These are phyloP conservation scores for Escovopsis sp. DNA, from an alignment of 2,329 filamentous ascomycete genomes.

Conservation along the genomic window DNA sequence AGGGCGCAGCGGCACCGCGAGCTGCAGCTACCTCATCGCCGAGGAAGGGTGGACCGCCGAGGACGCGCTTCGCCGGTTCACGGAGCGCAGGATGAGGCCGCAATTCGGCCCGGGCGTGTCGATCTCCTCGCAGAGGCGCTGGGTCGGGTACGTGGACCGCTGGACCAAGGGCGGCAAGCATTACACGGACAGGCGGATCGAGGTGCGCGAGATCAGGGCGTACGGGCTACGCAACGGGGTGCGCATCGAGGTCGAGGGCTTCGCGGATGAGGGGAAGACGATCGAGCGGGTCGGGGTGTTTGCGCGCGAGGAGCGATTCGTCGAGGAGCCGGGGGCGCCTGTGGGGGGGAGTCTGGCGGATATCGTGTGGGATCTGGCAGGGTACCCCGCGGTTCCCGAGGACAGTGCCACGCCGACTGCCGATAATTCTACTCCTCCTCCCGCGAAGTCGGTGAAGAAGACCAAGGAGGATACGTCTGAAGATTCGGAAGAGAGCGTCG, in stretches of 20 bases:
- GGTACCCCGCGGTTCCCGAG: conserved; percentile 15
- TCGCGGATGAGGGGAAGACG: conserved; percentile 71
- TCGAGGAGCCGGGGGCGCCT: conserved; percentile 44
- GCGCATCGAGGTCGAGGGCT: conserved; percentile 74
- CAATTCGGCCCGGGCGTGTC: conserved; percentile 80
- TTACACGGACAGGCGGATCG: conserved; percentile 69
- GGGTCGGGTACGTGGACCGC: conserved; percentile 74
- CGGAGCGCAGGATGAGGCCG: conserved; percentile 73
- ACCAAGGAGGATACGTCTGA: neutral
- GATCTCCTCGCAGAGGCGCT: conserved; percentile 83
- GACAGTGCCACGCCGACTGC: too few species aligned
- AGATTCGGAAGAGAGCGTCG: neutral
- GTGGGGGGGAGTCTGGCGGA: conserved; percentile 33
- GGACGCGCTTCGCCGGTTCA: conserved; percentile 44
- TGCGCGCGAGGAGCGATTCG: conserved; percentile 50
- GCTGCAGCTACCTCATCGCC: conserved; percentile 78
- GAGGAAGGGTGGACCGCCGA: conserved; percentile 52
- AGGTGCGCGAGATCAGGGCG: conserved; percentile 76
- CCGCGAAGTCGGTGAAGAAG: too few species aligned
- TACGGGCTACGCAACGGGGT: conserved; percentile 83
- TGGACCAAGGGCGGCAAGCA: conserved; percentile 63
- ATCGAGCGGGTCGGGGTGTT: conserved; percentile 80
- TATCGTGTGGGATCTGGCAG: conserved; percentile 38
- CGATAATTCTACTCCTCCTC: conserved; percentile 20
- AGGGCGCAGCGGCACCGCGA: conserved; percentile 75